Percentiles rank a stretch among this genome's conserved stretches.
phyloP scores from a whole-genome alignment of 805 yeast species.

The Candida argentea region DNA sequence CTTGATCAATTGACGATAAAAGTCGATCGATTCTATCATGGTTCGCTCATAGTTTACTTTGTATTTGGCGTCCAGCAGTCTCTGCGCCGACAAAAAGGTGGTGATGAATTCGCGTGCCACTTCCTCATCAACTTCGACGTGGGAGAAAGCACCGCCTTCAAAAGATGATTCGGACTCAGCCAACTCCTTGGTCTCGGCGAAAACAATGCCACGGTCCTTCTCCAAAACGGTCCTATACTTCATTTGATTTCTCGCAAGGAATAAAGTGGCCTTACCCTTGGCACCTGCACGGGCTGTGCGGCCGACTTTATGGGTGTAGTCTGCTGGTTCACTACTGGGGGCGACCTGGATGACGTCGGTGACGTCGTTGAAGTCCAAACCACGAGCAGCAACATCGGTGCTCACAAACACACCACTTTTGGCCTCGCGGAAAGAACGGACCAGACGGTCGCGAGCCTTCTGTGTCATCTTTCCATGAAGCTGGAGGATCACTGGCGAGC shows the following conservation, averaged over 20 bases:
- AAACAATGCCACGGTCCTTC: slow-evolving; percentile 42
- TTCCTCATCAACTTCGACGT: slow-evolving; percentile 10
- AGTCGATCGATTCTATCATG: slow-evolving; percentile 21
- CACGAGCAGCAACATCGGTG: slow-evolving; percentile 93
- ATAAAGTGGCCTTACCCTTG: slow-evolving; percentile 60
- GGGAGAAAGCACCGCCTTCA: slow-evolving; percentile 11
- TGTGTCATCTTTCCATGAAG: slow-evolving; percentile 75
- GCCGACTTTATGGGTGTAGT: slow-evolving; percentile 88
- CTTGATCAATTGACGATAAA: slow-evolving; percentile 12
- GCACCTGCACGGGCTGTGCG: slow-evolving; percentile 93
- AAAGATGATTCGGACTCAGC: slow-evolving; percentile 25
- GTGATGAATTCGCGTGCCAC: slow-evolving; percentile 15
- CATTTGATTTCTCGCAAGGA: slow-evolving; percentile 45
- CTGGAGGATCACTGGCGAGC: slow-evolving; percentile 13
- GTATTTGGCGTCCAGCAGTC: slow-evolving; percentile 13
- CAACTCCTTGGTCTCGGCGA: slow-evolving; percentile 33
- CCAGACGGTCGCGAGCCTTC: slow-evolving; percentile 50
- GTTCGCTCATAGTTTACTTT: slow-evolving; percentile 14
- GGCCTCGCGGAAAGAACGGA: slow-evolving; percentile 40
- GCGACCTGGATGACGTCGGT: slow-evolving; percentile 79
- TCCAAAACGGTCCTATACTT: slow-evolving; percentile 43
- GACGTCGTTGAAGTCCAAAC: slow-evolving; percentile 89
- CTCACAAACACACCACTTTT: slow-evolving; percentile 57
- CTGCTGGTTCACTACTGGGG: slow-evolving; percentile 62
- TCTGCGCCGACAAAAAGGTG: slow-evolving; percentile 19